Evolutionary conservation across 192 early-diverging fungal genomes (phyloP), one percentile per base, ranked within the genome.

Genomic region (Gigaspora rosea): DNA sequence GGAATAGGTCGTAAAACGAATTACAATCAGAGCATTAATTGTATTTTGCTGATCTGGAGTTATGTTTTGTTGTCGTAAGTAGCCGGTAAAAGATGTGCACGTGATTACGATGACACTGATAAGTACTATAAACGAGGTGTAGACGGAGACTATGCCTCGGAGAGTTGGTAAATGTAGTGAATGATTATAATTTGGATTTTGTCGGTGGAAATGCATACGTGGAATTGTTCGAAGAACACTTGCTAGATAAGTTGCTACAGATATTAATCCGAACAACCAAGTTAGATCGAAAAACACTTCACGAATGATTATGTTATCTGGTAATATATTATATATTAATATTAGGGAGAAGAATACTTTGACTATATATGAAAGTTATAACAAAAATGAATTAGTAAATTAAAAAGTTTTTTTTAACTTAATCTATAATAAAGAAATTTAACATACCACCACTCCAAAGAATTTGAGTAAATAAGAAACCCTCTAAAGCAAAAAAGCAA

Each of bases 181-280:
- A 32, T 49, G 67, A 32, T 71, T 71, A 56, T 71, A 56, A 6
- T 50, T 4, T 71, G 69, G 49, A 35, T 50, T 52, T 56, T 71
- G 69, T 27, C 69, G n/a, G 35, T 71, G 52, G 35, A 71, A 71
- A 56, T 71, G 46, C 69, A 71, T 71, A 7, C 69, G 47, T 36
- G 69, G 69, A 35, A 71, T 71, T 52, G 69, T 71, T 32, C 69
- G 16, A 52, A 71, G 35, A 32, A 71, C 32, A 12, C 69, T 50
- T 1, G 69, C 69, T 36, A 71, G 32, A 71, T 71, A 71, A 10
- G 69, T 51, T 35, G 46, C 50, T 0, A 71, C 69, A 9, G 69
- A 51, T 11, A 71, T 18, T 56, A 22, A 22, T 3, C 69, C 69
- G 8, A 71, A 8, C 9, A 54, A 71, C 69, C 69, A 71, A 0